phyloP scores from a whole-genome alignment of 768 basidiomycete genomes.

The Gautieria morchelliformis region DNA sequence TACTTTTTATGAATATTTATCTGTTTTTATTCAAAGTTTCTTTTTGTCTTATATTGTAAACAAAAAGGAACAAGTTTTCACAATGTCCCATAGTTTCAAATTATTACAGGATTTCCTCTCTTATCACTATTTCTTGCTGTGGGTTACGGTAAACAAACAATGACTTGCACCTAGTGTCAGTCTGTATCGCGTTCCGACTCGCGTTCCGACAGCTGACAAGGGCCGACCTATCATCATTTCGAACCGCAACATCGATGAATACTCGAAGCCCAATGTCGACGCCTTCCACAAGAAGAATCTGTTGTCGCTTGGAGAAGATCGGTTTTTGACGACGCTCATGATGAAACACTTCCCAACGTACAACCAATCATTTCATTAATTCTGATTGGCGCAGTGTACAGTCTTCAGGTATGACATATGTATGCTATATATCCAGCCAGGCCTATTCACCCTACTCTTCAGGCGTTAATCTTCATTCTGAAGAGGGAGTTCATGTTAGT shows the following conservation, averaged over 20 bases:
- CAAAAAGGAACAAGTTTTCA: too few species aligned
- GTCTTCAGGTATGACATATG: constrained; percentile 33
- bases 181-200: constrained; percentile 87
- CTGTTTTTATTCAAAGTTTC: too few species aligned
- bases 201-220: constrained; percentile 90
- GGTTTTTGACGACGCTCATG: constrained; percentile 84
- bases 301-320: constrained; percentile 92
- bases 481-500: constrained; percentile 98
- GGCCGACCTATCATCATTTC: constrained; percentile 95
- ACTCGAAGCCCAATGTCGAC: constrained; percentile 87
- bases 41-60: too few species aligned
- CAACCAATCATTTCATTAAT: constrained; percentile 84
- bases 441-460: not conserved
- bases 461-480: constrained; percentile 89
- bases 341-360: constrained; percentile 95
- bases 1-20: too few species aligned
- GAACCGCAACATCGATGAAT: constrained; percentile 91
- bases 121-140: too few species aligned
- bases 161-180: too few species aligned
- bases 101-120: too few species aligned
- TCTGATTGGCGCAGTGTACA: constrained; percentile 88
- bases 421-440: too few species aligned
- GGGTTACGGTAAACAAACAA: too few species aligned
- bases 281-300: constrained; percentile 96
- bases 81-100: too few species aligned